Evolutionary conservation across 176 grass and related monocot genomes (phyloP).

Genomic region (Puccinellia tenuiflora): DNA sequence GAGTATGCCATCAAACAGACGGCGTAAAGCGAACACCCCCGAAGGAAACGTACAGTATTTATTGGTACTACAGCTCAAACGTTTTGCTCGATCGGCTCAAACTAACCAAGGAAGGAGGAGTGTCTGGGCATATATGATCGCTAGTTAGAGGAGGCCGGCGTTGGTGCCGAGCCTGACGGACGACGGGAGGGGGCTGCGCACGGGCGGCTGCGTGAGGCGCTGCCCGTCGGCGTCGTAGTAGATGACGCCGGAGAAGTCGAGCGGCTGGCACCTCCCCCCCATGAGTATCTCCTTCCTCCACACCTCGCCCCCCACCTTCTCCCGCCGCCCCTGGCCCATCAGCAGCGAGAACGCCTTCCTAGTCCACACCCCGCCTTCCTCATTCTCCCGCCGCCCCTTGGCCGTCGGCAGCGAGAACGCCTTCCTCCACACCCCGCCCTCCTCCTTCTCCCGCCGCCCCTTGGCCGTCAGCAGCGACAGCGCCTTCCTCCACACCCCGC

Average conservation of each 20-base stretch:
- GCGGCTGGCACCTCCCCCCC: conserved; percentile 77
- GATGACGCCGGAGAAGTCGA: conserved; percentile 83
- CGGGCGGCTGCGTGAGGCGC: conserved; percentile 43
- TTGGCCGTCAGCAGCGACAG: too few relatives aligned
- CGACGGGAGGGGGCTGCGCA: conserved; percentile 56
- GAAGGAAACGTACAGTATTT: background rate
- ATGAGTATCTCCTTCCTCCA: conserved; percentile 70
- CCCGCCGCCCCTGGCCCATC: too few relatives aligned
- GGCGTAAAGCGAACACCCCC: background rate
- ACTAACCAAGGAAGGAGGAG: background rate
- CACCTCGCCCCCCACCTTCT: too few relatives aligned
- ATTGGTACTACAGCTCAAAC: background rate
- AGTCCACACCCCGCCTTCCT: too few relatives aligned
- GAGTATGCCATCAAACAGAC: background rate
- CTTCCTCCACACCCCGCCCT: too few relatives aligned
- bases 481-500: too few relatives aligned
- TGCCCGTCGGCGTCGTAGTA: conserved; percentile 76
- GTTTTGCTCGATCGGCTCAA: background rate
- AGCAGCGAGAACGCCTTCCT: too few relatives aligned
- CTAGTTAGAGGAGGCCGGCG: background rate
- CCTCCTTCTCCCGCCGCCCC: too few relatives aligned
- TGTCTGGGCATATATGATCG: too few relatives aligned
- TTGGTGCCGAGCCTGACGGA: conserved; percentile 9
- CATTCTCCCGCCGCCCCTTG: too few relatives aligned
- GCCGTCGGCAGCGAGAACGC: too few relatives aligned